These are phyloP conservation scores for Backusella morwellensis DNA, from an alignment of 192 early-diverging fungal genomes.

Conservation along the genomic window DNA sequence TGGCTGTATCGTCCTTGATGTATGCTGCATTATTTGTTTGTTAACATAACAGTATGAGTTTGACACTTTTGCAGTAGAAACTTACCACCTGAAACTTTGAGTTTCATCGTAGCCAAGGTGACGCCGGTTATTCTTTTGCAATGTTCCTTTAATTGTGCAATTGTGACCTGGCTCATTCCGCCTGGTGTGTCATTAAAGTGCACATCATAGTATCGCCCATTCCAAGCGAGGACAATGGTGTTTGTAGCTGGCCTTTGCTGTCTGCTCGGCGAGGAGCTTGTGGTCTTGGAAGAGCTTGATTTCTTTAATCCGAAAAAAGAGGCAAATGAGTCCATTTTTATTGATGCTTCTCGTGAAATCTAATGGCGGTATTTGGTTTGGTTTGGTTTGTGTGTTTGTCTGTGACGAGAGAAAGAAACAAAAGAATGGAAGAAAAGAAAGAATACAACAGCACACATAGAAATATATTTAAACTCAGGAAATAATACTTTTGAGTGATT, in stretches of 20 bases:
- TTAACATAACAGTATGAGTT: background rate
- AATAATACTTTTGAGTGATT: too few species aligned
- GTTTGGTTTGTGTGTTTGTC: too few species aligned
- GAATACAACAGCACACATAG: too few species aligned
- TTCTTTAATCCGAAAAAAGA: conserved; percentile 19
- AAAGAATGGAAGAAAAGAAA: too few species aligned
- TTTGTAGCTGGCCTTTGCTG: background rate
- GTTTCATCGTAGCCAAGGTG: conserved; percentile 72
- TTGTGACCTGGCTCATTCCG: conserved; percentile 48
- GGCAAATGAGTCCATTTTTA: conserved; percentile 3
- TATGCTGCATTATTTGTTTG: conserved; percentile 40
- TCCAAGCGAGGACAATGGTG: conserved; percentile 5
- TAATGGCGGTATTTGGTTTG: too few species aligned
- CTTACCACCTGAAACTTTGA: conserved; percentile 73
- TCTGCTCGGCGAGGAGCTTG: background rate
- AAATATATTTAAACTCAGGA: background rate
- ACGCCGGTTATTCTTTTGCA: conserved; percentile 74
- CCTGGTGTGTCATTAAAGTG: conserved; percentile 10
- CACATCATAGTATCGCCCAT: conserved; percentile 16
- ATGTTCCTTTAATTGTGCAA: conserved; percentile 71
- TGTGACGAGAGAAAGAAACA: too few species aligned
- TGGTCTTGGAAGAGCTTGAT: background rate
- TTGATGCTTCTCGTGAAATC: background rate
- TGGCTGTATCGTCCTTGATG: conserved; percentile 73
- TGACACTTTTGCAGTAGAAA: background rate